Evolutionary conservation across 768 basidiomycete species (phyloP).

Genomic region (Dioszegia crocea): DNA sequence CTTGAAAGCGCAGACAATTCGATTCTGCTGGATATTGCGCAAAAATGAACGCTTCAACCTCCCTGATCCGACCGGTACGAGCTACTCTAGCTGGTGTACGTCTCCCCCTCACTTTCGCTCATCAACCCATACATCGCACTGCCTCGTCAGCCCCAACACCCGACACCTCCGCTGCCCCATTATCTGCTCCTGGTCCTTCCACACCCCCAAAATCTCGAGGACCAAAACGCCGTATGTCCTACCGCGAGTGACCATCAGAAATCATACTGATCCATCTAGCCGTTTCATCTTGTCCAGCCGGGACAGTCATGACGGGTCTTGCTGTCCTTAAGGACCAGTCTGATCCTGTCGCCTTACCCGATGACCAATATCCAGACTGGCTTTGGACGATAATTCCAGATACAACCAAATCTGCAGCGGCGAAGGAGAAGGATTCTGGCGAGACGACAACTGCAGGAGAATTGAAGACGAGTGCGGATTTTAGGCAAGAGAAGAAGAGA

Average conservation of each 20-base stretch:
- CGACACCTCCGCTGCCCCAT: conserved; percentile 1
- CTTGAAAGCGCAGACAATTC: too few relatives aligned
- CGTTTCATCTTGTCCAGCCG: conserved; percentile 52
- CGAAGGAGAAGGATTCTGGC: conserved; percentile 10
- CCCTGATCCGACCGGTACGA: neutral
- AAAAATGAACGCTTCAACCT: conserved; percentile 6
- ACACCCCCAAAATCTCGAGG: conserved; percentile 6
- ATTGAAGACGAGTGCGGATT: conserved; percentile 23
- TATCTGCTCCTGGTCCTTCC: neutral
- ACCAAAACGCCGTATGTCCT: conserved; percentile 4
- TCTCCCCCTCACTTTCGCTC: neutral
- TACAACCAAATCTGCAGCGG: neutral
- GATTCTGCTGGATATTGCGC: too few relatives aligned
- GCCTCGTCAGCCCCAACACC: neutral
- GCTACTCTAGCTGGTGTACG: neutral
- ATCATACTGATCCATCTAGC: conserved; percentile 22
- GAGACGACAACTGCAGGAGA: conserved; percentile 6
- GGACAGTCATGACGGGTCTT: conserved; percentile 72
- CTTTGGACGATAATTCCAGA: conserved; percentile 68
- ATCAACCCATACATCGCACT: neutral
- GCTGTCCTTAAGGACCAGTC: conserved; percentile 78
- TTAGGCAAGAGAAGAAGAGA: conserved; percentile 38
- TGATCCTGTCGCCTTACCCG: conserved; percentile 68
- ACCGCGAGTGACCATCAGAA: neutral
- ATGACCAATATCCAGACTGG: conserved; percentile 85